Evolutionary conservation across 1,284 basidiomycete genomes (phyloP), one percentile per base, ranked within the genome.

Genomic region (Athelia sp.): DNA sequence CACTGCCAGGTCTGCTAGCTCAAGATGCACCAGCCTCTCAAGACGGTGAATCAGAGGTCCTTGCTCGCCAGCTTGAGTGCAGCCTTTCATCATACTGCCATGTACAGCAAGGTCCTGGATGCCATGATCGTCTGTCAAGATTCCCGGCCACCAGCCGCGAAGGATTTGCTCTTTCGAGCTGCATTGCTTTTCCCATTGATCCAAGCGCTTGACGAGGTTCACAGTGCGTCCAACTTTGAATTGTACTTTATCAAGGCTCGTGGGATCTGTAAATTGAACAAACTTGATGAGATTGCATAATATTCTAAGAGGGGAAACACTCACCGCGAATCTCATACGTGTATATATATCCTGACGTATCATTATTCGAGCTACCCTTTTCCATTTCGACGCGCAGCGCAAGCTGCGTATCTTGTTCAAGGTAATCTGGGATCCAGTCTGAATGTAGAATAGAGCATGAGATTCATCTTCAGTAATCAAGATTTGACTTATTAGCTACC

Each of bases 131-230:
- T 59, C 59, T 42, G 67, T 63, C 26, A 66, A 60, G 18, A 62
- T 68, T 15, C 68, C 68, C 1, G 80, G 80, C 73, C 75, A 80
- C 62, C 66, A 77, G 0, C 78, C 76, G 3, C 75, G 73, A 2
- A 75, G 60, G n/a, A 78, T 64, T 17, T 74, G 74, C 50, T 68
- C 62, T 54, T 75, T 75, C 19, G 77, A 79, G 15, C 64, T 67
- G 49, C 79, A 81, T 24, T 88, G 86, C 57, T 84, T 88, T 21
- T 72, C 71, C 88, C 88, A 90, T 58, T 90, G 76, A 60, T 84
- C 80, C 32, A 90, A 65, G 17, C 79, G 71, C 53, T 73, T 72
- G 44, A 58, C 64, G 34, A 79, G 62, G 52, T 75, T 76, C 24
- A 68, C 65, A 3, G 79, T 64, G 15, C 78, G 70, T 8, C 78